Evolutionary conservation across 306 rosid genomes (phyloP).

Genomic region (Trifolium fragiferum): DNA sequence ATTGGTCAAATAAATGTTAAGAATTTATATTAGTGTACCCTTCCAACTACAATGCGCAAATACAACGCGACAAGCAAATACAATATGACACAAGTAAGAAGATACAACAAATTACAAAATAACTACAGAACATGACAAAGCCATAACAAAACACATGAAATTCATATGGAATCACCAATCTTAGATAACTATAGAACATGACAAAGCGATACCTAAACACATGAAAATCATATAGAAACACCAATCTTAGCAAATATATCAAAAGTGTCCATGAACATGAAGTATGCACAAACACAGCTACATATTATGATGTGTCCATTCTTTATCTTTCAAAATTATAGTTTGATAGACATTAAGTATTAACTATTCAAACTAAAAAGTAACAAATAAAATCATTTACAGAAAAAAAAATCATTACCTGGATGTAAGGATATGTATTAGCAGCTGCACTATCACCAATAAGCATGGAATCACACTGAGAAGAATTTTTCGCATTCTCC

Average conservation of each 20-base stretch:
- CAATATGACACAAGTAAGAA: neutral
- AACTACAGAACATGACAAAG: too few species aligned
- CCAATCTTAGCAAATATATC: neutral
- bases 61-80: neutral
- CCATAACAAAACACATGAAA: too few species aligned
- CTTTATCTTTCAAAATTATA: neutral
- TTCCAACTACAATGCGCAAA: neutral
- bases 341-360: neutral
- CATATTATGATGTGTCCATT: neutral
- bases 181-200: neutral
- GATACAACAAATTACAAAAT: neutral
- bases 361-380: neutral
- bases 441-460: slow-evolving; percentile 93
- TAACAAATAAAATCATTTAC: neutral
- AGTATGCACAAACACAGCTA: neutral
- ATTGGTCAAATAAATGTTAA: neutral
- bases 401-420: slow-evolving; percentile 52
- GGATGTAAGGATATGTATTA: slow-evolving; percentile 89
- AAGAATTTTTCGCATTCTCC: slow-evolving; percentile 81
- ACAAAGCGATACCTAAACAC: neutral
- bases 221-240: neutral
- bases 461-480: slow-evolving; percentile 97
- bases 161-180: too few species aligned
- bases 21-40: neutral
- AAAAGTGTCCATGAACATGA: neutral